Evolutionary conservation across 108 stramenopile species (phyloP), one percentile per base, ranked within the genome.

Genomic region (Chaetoceros muelleri): DNA sequence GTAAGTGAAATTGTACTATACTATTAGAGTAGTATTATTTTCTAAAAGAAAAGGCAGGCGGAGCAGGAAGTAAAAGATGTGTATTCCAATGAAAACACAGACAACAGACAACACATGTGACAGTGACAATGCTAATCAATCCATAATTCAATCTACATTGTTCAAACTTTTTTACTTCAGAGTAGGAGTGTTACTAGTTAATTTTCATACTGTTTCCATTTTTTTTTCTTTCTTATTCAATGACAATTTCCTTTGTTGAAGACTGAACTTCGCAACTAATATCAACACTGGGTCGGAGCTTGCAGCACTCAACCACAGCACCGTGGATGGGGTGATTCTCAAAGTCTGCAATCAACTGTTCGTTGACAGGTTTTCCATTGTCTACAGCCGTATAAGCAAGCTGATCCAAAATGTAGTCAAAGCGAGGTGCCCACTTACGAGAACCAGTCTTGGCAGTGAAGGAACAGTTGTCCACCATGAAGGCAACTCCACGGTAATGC

Each of bases 401-500:
- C 73, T 98, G 96, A 52, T 98, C 96, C 51, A 98, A 79, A 63
- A 98, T 96, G 91, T 98, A 98, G 71, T 98, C 96, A 69, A 98
- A 98, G 55, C 95, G 84, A 46, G 96, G 96, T 21, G 95, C 96
- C 96, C 96, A 98, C 75, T 98, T 98, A 54, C 96, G 70, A 7
- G 90, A 93, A 58, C 96, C 96, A 44, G 94, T 91, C 82, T 96
- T 93, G 62, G 96, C 96, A 46, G 96, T 98, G 82, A 93, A 95
- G 46, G 94, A 95, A 86, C 96, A 98, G 85, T 98, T 98, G 73
- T 98, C 96, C 52, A 98, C 96, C 96, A 98, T 98, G 83, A 95
- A 95, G 53, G 96, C 93, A 69, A 98, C 91, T 17, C 96, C 95
- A 62, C 88, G 74, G 89, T 95, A 95, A 87, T 98, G 96, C 96